phyloP scores from a whole-genome alignment of 2,329 filamentous ascomycete species.

The Colletotrichum sp. region DNA sequence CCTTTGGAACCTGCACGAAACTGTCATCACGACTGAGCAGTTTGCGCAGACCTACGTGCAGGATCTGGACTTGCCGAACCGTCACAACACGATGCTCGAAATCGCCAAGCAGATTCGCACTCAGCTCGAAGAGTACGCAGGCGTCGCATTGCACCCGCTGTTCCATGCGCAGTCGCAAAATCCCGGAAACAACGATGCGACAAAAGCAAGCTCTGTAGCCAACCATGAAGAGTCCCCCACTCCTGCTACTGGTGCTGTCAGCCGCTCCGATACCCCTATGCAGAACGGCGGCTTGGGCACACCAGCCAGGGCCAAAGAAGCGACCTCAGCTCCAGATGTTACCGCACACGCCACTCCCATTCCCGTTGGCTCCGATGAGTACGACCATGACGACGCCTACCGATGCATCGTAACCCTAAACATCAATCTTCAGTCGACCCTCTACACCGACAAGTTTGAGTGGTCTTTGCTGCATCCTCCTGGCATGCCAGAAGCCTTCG shows the following conservation, averaged over 20 bases:
- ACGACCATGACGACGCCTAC: conserved; percentile 93
- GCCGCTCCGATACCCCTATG: conserved; percentile 62
- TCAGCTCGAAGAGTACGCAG: conserved; percentile 94
- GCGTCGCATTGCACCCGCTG: conserved; percentile 89
- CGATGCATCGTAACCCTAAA: conserved; percentile 90
- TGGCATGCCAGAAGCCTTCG: conserved; percentile 90
- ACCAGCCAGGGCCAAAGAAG: conserved; percentile 48
- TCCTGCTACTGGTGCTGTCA: conserved; percentile 37
- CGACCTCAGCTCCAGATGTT: conserved; percentile 58
- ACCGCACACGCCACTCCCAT: conserved; percentile 74
- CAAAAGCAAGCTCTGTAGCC: conserved; percentile 31
- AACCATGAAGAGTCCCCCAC: conserved; percentile 45
- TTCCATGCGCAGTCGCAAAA: conserved; percentile 69
- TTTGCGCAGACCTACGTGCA: conserved; percentile 92
- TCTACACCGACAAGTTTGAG: conserved; percentile 97
- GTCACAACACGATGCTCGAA: conserved; percentile 71
- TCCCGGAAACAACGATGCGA: conserved; percentile 27
- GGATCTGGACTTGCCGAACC: conserved; percentile 88
- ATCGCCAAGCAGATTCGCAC: conserved; percentile 95
- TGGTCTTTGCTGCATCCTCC: conserved; percentile 94
- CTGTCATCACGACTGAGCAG: conserved; percentile 90
- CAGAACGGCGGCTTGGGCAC: conserved; percentile 56
- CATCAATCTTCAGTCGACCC: conserved; percentile 87
- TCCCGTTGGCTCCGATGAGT: conserved; percentile 70
- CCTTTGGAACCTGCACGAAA: conserved; percentile 96